Conservation (phyloP, 1,139 yeast genomes). For the Kodamaea sp. region DNA sequence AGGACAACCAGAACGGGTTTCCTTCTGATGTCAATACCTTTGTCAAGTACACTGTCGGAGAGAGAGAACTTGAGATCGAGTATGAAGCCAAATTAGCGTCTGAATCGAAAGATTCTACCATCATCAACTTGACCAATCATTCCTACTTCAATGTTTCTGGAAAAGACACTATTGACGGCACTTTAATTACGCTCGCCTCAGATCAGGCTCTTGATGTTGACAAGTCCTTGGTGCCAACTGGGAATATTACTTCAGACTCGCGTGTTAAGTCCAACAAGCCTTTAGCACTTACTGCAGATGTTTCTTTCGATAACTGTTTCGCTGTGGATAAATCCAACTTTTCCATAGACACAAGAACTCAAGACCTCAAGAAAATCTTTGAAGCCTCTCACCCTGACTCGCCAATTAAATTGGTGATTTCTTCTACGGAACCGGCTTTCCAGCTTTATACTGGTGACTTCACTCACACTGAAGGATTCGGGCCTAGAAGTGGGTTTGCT, state of each 20-base stretch:
- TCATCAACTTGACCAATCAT: conserved; percentile 65
- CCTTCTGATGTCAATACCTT: conserved; percentile 52
- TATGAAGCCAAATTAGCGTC: conserved; percentile 47
- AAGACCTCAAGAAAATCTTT: conserved; percentile 36
- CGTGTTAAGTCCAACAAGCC: conserved; percentile 24
- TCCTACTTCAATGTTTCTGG: conserved; percentile 52
- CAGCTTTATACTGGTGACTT: conserved; percentile 68
- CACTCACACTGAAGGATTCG: conserved; percentile 37
- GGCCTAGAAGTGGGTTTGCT: conserved; percentile 59
- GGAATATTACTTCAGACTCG: conserved; percentile 34
- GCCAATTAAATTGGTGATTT: conserved; percentile 41
- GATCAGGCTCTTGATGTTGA: conserved; percentile 41
- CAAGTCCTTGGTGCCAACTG: conserved; percentile 49
- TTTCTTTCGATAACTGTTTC: conserved; percentile 54
- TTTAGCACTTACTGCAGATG: conserved; percentile 24
- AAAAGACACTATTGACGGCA: conserved; percentile 33
- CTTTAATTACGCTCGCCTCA: conserved; percentile 30
- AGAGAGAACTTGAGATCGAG: conserved; percentile 41
- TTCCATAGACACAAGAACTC: conserved; percentile 45
- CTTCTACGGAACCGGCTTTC: conserved; percentile 67
- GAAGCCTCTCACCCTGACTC: conserved; percentile 53
- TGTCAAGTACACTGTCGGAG: conserved; percentile 43
- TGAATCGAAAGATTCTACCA: conserved; percentile 42
- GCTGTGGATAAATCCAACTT: conserved; percentile 36
- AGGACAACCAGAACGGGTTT: conserved; percentile 53